Evolutionary conservation across 306 rosid genomes (phyloP), one percentile per base, ranked within the genome.

Genomic region (Begonia loranthoides): DNA sequence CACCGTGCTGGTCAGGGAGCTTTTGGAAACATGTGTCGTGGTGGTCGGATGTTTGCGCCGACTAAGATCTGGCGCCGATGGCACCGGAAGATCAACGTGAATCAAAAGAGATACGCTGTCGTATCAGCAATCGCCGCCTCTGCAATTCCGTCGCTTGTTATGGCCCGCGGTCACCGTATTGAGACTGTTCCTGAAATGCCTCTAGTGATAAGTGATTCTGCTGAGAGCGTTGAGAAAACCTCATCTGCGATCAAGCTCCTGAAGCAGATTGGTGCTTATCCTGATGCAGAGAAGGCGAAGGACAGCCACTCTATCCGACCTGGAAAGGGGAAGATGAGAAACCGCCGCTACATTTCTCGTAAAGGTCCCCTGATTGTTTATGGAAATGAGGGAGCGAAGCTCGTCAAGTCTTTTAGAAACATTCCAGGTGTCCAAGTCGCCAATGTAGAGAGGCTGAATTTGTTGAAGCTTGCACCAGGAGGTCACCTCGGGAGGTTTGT

Each of bases 401-500:
- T 70, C 9, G 71, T 70, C 14, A 65, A 70, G 52, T 60, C 76
- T 4, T 70, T 70, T 38, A 41, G 76, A 21, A 70, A 65, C 64
- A 60, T 70, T 52, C 76, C 76, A 0, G 76, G 76, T 0, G 38
- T 70, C 2, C 71, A 70, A 17, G 52, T 70, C 41, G 62, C 63
- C 17, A 70, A 65, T 43, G 76, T 70, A 41, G 76, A 70, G 71
- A 70, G 76, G 57, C 71, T 70, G 1, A 70, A 56, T 21, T 45
- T 70, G 33, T 47, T 70, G 64, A 70, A 70, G 68, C 76, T 70
- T 2, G 76, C 76, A 12, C 76, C 76, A 1, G 76, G 76, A 60
- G 76, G 76, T 3, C 76, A 65, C 47, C 58, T 70, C 13, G 76
- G 76, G 9, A 67, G 76, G 57, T 70, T 65, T 47, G 76, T 70